These are phyloP conservation scores for Penicillium sp. DNA, from an alignment of 2,329 filamentous ascomycete species.

Conservation along the genomic window DNA sequence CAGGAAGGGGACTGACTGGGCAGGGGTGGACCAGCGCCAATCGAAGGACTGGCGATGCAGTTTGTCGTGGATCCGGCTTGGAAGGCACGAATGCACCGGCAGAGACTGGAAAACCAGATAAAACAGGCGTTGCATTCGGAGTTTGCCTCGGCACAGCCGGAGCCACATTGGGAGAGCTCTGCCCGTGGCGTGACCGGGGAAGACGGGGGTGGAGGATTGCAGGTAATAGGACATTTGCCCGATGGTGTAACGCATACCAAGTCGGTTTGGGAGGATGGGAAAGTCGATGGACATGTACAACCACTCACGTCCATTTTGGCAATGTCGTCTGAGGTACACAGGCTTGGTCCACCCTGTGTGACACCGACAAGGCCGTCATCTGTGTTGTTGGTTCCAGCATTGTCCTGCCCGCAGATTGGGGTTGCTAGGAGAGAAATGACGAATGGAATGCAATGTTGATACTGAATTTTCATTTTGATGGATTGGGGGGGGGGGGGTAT, in stretches of 20 bases:
- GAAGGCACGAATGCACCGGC: not conserved
- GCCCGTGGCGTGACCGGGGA: not conserved
- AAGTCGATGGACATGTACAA: not conserved
- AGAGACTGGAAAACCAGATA: not conserved
- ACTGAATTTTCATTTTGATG: not conserved
- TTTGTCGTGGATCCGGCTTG: not conserved
- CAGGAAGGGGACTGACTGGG: not conserved
- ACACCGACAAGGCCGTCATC: not conserved
- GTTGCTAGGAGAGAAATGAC: not conserved
- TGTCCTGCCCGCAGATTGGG: not conserved
- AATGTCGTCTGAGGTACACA: constrained; percentile 3
- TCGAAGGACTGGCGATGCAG: not conserved
- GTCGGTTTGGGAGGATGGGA: not conserved
- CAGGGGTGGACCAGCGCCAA: not conserved
- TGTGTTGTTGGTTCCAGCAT: not conserved
- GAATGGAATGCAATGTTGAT: not conserved
- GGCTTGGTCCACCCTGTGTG: not conserved
- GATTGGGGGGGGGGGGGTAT: not conserved
- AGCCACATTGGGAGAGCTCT: not conserved
- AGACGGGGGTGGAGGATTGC: not conserved
- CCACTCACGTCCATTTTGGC: not conserved
- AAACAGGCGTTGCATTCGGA: constrained; percentile 1
- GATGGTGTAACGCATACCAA: not conserved
- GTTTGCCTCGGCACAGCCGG: not conserved
- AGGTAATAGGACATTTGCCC: not conserved